These are phyloP conservation scores for Rhizoclosmatium globosum DNA, from an alignment of 192 early-diverging fungal genomes.

Conservation along the genomic window DNA sequence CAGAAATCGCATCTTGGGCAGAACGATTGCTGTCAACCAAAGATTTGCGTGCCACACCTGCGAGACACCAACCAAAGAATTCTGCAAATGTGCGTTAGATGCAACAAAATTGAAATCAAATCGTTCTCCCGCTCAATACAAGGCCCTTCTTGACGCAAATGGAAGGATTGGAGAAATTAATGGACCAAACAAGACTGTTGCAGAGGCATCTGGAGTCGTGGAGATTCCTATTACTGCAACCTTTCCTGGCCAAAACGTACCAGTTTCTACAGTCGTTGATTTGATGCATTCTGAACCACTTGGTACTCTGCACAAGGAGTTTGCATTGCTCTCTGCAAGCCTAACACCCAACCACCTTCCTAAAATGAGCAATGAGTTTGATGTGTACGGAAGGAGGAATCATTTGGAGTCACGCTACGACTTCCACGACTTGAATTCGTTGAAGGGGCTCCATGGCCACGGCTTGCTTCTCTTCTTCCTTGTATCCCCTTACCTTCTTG, in stretches of 20 bases:
- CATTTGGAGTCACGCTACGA: not conserved
- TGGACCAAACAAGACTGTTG: not conserved
- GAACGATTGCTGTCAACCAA: not conserved
- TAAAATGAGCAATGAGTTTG: not conserved
- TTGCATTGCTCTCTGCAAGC: not conserved
- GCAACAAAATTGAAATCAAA: not conserved
- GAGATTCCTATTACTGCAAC: not conserved
- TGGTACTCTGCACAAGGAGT: not conserved
- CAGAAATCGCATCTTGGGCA: not conserved
- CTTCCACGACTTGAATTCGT: not conserved
- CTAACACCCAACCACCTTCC: not conserved
- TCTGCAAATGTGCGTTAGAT: not conserved
- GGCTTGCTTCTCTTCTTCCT: not conserved
- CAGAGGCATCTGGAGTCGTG: not conserved
- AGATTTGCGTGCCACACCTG: not conserved
- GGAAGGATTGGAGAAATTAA: not conserved
- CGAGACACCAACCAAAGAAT: not conserved
- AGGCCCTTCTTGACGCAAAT: not conserved
- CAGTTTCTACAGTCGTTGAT: not conserved
- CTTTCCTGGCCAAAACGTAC: not conserved
- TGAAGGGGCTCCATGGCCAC: not conserved
- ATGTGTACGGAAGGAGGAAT: not conserved
- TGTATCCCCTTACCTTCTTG: not conserved
- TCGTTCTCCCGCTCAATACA: not conserved
- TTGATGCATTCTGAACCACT: not conserved